Conservation (phyloP, 2,329 filamentous ascomycete species). For the Diaporthe amygdali region DNA sequence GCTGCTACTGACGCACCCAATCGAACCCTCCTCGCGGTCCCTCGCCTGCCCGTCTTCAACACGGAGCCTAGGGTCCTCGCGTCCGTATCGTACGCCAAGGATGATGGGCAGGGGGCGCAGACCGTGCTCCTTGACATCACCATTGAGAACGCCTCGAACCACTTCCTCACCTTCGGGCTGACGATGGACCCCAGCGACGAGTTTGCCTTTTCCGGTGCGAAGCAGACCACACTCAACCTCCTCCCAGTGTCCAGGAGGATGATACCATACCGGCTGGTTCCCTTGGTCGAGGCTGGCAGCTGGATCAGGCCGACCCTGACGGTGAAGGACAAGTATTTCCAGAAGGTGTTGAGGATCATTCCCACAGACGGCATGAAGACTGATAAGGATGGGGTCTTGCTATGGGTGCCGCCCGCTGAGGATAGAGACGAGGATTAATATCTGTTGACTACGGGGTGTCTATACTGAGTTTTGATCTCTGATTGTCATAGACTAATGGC, state of each 20-base stretch:
- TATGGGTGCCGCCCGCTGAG: slow-evolving; percentile 60
- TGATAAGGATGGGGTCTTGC: slow-evolving; percentile 66
- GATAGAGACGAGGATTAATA: slow-evolving; percentile 20
- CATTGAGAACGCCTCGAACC: slow-evolving; percentile 92
- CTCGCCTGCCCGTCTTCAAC: slow-evolving; percentile 79
- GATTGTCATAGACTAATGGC: background rate
- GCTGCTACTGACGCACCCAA: slow-evolving; percentile 48
- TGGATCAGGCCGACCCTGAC: slow-evolving; percentile 77
- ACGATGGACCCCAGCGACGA: slow-evolving; percentile 91
- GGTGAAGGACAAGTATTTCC: slow-evolving; percentile 90
- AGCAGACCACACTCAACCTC: slow-evolving; percentile 79
- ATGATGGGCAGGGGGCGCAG: slow-evolving; percentile 33
- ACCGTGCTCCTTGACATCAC: slow-evolving; percentile 61
- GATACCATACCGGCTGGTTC: slow-evolving; percentile 76
- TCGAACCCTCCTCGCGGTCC: slow-evolving; percentile 75
- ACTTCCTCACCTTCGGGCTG: slow-evolving; percentile 92
- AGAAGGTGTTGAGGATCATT: slow-evolving; percentile 83
- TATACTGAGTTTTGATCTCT: background rate
- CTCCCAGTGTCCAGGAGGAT: slow-evolving; percentile 80
- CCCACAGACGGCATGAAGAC: slow-evolving; percentile 75
- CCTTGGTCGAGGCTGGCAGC: slow-evolving; percentile 61
- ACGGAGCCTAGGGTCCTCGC: slow-evolving; percentile 86
- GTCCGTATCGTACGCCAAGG: slow-evolving; percentile 51
- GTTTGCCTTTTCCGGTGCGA: slow-evolving; percentile 91
- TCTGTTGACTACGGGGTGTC: background rate